Conservation (phyloP, 176 grass and related monocot genomes). For the Carex littledalei region DNA sequence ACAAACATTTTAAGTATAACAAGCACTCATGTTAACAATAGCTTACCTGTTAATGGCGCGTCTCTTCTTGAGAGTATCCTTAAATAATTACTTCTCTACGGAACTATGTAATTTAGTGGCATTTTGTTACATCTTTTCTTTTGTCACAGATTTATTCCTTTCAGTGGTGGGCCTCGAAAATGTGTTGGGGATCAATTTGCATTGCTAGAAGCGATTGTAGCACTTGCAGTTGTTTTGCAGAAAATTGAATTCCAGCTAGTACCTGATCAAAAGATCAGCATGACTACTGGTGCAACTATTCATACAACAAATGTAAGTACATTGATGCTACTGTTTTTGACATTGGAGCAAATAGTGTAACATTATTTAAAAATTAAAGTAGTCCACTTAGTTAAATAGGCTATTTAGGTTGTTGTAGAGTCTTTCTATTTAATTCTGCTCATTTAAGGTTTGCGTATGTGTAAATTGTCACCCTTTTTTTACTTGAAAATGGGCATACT, state of each 20-base stretch:
- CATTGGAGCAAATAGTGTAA: neutral
- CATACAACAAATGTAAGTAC: constrained; percentile 78
- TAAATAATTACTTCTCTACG: neutral
- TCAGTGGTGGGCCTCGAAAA: constrained; percentile 96
- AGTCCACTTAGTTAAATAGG: neutral
- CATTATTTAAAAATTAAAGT: neutral
- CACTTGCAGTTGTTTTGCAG: constrained; percentile 76
- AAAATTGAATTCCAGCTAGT: constrained; percentile 68
- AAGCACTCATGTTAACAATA: neutral
- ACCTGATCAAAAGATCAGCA: constrained; percentile 88
- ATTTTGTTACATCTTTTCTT: neutral
- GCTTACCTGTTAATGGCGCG: neutral
- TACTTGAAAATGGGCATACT: neutral
- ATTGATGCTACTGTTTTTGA: neutral
- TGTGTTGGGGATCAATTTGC: constrained; percentile 99
- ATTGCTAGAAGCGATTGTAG: constrained; percentile 88
- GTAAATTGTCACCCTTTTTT: neutral
- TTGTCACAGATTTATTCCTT: constrained; percentile 73
- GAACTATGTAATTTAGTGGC: constrained; percentile 1
- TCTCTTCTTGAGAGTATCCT: neutral
- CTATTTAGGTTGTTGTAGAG: neutral
- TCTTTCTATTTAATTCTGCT: neutral
- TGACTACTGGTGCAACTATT: constrained; percentile 99
- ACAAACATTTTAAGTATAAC: neutral
- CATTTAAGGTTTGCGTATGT: neutral